phyloP scores from a whole-genome alignment of 208 protist species.

The Acanthamoeba sp. region DNA sequence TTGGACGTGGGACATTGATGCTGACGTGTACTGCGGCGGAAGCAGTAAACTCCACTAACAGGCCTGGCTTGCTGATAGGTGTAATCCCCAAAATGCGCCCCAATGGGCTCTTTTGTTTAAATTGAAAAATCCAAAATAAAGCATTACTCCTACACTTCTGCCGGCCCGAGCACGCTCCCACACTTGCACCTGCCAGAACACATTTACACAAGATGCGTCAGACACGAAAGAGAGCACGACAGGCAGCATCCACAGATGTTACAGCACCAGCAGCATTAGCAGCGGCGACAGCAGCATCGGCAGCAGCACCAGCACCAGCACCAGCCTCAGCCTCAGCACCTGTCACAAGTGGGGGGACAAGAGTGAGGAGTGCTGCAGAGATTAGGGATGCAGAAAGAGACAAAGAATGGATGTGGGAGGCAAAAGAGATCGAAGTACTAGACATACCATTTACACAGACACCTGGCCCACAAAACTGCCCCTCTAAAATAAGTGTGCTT shows the following conservation, averaged over 20 bases:
- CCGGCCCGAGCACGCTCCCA: too few species aligned
- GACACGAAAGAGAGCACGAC: too few species aligned
- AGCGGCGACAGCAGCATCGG: background rate
- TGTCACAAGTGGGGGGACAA: background rate
- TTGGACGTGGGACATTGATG: too few species aligned
- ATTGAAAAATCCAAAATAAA: too few species aligned
- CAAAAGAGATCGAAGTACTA: background rate
- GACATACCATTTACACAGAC: background rate
- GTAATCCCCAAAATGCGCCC: too few species aligned
- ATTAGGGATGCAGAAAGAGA: background rate
- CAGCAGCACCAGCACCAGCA: background rate
- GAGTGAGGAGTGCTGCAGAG: background rate
- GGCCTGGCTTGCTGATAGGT: too few species aligned
- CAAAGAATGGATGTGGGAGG: background rate
- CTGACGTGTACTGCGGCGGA: too few species aligned
- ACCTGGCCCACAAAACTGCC: background rate
- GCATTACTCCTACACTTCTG: too few species aligned
- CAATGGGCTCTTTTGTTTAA: too few species aligned
- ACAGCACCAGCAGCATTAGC: background rate
- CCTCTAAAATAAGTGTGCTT: background rate
- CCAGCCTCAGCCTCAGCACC: background rate
- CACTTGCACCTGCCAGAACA: too few species aligned
- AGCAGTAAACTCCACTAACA: too few species aligned
- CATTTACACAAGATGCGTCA: too few species aligned
- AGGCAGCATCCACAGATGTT: background rate